phyloP scores from a whole-genome alignment of 768 basidiomycete genomes.

The Zangia roseola region DNA sequence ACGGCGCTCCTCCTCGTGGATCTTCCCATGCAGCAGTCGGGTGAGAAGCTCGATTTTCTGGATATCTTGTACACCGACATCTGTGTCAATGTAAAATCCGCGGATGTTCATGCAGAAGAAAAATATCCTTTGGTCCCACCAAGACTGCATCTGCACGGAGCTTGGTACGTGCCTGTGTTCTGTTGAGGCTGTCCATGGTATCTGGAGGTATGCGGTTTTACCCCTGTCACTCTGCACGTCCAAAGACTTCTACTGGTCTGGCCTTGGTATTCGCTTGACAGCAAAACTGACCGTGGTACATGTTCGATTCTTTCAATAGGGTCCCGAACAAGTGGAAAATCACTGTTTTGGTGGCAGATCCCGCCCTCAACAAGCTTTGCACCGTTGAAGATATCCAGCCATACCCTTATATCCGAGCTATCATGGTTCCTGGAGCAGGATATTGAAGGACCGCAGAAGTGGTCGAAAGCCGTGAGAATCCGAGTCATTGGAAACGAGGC shows the following conservation, averaged over 20 bases:
- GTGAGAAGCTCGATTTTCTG: no score
- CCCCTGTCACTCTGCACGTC: no score
- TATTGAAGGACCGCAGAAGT: no score
- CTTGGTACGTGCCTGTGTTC: slow-evolving; percentile 8
- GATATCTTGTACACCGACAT: background rate
- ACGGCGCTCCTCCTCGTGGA: slow-evolving; percentile 5
- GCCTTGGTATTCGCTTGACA: background rate
- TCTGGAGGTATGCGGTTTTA: background rate
- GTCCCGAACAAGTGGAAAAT: slow-evolving; percentile 6
- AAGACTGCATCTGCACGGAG: slow-evolving; percentile 1
- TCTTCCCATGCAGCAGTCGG: no score
- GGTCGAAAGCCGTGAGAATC: no score
- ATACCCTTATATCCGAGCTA: slow-evolving; percentile 10
- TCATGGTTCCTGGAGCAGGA: slow-evolving; percentile 13
- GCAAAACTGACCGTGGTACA: slow-evolving; percentile 17
- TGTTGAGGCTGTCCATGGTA: background rate
- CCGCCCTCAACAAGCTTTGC: background rate
- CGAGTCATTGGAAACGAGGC: no score
- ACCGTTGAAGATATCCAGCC: slow-evolving; percentile 7
- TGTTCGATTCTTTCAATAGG: slow-evolving; percentile 2
- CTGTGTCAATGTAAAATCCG: background rate
- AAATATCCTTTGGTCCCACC: slow-evolving; percentile 12
- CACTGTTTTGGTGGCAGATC: slow-evolving; percentile 16
- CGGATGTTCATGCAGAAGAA: background rate
- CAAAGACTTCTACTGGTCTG: no score